Conservation (phyloP, 768 basidiomycete genomes). For the Hortiboletus flavorubellus region DNA sequence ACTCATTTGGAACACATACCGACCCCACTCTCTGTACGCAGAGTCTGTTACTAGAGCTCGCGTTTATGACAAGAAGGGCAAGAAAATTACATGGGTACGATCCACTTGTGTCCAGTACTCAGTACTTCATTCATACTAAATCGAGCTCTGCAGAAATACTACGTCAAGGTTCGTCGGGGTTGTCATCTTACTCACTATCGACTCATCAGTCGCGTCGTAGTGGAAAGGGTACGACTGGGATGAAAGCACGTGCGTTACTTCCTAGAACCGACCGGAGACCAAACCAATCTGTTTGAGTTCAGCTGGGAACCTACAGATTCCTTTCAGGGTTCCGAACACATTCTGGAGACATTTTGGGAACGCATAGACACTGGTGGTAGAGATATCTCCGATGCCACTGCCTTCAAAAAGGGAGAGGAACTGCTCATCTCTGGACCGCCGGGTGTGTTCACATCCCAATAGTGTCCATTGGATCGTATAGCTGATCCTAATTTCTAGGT, state of each 20-base stretch:
- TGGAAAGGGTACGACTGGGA: conserved; percentile 58
- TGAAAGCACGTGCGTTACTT: conserved; percentile 54
- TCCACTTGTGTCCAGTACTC: neutral
- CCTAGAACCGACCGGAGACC: neutral
- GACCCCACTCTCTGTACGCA: conserved; percentile 22
- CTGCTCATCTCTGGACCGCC: conserved; percentile 58
- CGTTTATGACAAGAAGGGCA: conserved; percentile 43
- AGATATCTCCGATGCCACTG: conserved; percentile 44
- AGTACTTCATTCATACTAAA: conserved; percentile 11
- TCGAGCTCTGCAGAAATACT: conserved; percentile 44
- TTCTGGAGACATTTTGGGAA: conserved; percentile 40
- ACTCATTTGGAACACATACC: neutral
- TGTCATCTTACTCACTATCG: neutral
- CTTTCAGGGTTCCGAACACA: conserved; percentile 54
- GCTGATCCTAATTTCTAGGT: conserved; percentile 14
- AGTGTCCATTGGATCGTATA: neutral
- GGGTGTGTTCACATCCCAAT: conserved; percentile 34
- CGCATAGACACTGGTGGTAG: conserved; percentile 36
- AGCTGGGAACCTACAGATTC: conserved; percentile 71
- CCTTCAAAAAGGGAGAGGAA: conserved; percentile 54
- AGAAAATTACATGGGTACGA: conserved; percentile 51
- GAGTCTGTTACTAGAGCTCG: conserved; percentile 55
- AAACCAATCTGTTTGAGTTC: conserved; percentile 5
- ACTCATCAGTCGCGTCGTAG: conserved; percentile 30
- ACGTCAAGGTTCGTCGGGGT: conserved; percentile 48